phyloP scores from a whole-genome alignment of 2,329 filamentous ascomycete species.

The Scorias spongiosa region DNA sequence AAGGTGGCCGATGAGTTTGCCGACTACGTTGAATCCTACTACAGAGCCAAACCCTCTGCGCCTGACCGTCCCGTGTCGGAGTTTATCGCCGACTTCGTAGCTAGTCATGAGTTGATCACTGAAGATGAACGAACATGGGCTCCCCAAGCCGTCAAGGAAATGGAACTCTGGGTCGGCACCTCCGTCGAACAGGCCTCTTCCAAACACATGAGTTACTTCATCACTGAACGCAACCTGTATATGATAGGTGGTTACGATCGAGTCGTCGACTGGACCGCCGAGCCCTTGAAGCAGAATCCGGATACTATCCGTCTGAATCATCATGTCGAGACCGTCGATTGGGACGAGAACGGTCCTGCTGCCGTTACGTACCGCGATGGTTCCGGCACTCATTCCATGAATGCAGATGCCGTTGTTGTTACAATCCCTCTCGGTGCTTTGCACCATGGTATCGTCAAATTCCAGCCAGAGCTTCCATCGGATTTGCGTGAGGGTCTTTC shows the following conservation, averaged over 20 bases:
- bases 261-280: constrained; percentile 27
- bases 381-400: constrained; percentile 12
- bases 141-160: constrained; percentile 28
- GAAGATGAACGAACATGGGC: constrained; percentile 29
- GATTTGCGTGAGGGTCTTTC: constrained; percentile 23
- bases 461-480: constrained; percentile 23
- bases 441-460: constrained; percentile 25
- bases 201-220: constrained; percentile 28
- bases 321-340: constrained; percentile 24
- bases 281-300: constrained; percentile 21
- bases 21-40: constrained; percentile 27
- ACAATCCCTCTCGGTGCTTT: constrained; percentile 27
- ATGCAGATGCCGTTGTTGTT: constrained; percentile 25
- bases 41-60: constrained; percentile 25
- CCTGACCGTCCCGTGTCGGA: constrained; percentile 26
- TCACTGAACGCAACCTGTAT: constrained; percentile 30
- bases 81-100: constrained; percentile 27
- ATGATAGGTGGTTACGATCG: constrained; percentile 32
- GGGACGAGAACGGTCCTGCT: constrained; percentile 20
- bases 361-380: constrained; percentile 13
- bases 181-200: constrained; percentile 27
- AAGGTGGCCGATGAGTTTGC: constrained; percentile 32
- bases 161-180: constrained; percentile 30
- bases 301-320: constrained; percentile 24
- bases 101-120: constrained; percentile 26